Evolutionary conservation across 164 flowering plant species (phyloP).

Genomic region (Vitis riparia): DNA sequence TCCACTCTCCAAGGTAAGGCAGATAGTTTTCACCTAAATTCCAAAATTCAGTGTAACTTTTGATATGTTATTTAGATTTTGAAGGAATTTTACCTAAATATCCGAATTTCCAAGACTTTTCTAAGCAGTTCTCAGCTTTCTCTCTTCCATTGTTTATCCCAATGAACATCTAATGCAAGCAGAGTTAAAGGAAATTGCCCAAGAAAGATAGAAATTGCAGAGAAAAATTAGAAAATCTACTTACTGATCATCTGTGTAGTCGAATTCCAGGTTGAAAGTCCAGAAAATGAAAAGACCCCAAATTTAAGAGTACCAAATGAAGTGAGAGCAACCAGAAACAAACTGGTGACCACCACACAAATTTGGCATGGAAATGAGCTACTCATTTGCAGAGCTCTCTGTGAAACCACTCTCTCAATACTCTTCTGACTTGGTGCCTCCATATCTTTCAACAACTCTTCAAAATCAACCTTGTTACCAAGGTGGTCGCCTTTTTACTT

Average conservation of each 20-base stretch:
- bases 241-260: conserved; percentile 41
- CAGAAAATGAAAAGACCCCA: conserved; percentile 38
- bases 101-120: too few relatives aligned
- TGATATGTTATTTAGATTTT: too few relatives aligned
- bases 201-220: not conserved
- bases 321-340: conserved; percentile 64
- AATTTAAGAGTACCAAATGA: conserved; percentile 45
- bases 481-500: too few relatives aligned
- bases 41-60: too few relatives aligned
- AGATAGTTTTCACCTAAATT: too few relatives aligned
- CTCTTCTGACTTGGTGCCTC: conserved; percentile 41
- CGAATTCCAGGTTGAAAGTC: conserved; percentile 36
- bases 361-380: conserved; percentile 84
- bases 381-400: conserved; percentile 78
- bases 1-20: too few relatives aligned
- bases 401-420: conserved; percentile 79
- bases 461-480: too few relatives aligned
- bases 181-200: not conserved
- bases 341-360: conserved; percentile 76
- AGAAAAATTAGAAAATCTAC: conserved; percentile 13
- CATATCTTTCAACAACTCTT: too few relatives aligned
- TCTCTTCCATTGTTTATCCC: too few relatives aligned
- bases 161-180: too few relatives aligned
- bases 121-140: too few relatives aligned
- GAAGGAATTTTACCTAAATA: too few relatives aligned